Percentiles rank a stretch among this genome's conserved stretches.
Conservation (phyloP, 805 yeast genomes). For the Candida nitratophila region DNA sequence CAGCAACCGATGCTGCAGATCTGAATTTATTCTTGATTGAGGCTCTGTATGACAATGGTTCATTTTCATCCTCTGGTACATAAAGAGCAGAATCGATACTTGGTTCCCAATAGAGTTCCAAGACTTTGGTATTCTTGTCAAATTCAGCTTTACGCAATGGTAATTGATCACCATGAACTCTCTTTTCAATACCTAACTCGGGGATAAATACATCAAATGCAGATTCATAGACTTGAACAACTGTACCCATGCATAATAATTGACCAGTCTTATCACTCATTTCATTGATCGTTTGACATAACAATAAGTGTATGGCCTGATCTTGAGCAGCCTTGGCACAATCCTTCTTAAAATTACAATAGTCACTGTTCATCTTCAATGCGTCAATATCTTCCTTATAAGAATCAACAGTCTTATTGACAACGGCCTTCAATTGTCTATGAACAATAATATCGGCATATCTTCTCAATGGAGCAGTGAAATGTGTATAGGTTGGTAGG, state of each 20-base stretch:
- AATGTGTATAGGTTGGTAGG: constrained; percentile 83
- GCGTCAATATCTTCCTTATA: constrained; percentile 54
- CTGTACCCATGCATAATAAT: constrained; percentile 75
- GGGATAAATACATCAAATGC: constrained; percentile 92
- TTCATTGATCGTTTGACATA: constrained; percentile 78
- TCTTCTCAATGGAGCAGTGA: constrained; percentile 86
- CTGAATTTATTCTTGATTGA: constrained; percentile 75
- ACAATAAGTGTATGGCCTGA: constrained; percentile 81
- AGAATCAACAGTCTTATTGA: constrained; percentile 35
- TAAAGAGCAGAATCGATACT: constrained; percentile 90
- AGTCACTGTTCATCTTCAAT: constrained; percentile 77
- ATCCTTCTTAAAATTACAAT: constrained; percentile 92
- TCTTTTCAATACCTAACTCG: constrained; percentile 88
- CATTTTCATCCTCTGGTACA: constrained; percentile 84
- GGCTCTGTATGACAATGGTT: constrained; percentile 66
- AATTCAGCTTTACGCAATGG: constrained; percentile 92
- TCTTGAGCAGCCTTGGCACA: constrained; percentile 91
- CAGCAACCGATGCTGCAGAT: constrained; percentile 66
- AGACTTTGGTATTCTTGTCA: constrained; percentile 54
- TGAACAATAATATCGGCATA: constrained; percentile 92
- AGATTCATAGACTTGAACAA: constrained; percentile 89
- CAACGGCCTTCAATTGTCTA: constrained; percentile 72
- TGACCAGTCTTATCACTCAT: constrained; percentile 72
- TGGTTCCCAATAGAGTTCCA: constrained; percentile 88
- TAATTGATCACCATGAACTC: constrained; percentile 96